Evolutionary conservation across 345 rosid genomes (phyloP).

Genomic region (Salix suchowensis): DNA sequence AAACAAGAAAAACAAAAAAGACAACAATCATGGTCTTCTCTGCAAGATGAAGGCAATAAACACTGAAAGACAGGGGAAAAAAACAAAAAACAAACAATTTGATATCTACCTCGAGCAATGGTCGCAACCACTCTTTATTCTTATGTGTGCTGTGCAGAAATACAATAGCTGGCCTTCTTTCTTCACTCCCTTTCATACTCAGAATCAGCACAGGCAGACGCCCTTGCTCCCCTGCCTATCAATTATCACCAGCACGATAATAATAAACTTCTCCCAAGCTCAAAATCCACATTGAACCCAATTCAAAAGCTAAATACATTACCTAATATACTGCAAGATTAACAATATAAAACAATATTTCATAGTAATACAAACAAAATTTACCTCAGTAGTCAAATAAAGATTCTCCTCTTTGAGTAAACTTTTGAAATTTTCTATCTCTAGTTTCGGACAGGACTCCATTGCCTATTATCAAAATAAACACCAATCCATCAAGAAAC

Average conservation of each 20-base stretch:
- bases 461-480: constrained; percentile 42
- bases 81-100: neutral
- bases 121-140: constrained; percentile 84
- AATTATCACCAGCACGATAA: neutral
- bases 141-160: constrained; percentile 75
- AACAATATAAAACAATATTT: neutral
- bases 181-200: constrained; percentile 44
- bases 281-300: neutral
- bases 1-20: constrained; percentile 10
- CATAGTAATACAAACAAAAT: neutral
- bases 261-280: neutral
- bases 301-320: too few relatives aligned
- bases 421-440: constrained; percentile 44
- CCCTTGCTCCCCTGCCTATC: constrained; percentile 70
- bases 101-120: constrained; percentile 68
- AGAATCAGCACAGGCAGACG: constrained; percentile 60
- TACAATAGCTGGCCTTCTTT: constrained; percentile 68
- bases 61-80: neutral
- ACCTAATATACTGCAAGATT: neutral
- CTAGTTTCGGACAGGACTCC: constrained; percentile 65
- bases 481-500: neutral
- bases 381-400: constrained; percentile 70
- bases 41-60: neutral
- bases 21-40: neutral
- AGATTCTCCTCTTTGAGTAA: constrained; percentile 65